phyloP scores from a whole-genome alignment of 768 basidiomycete genomes.

The Mycena polygramma region DNA sequence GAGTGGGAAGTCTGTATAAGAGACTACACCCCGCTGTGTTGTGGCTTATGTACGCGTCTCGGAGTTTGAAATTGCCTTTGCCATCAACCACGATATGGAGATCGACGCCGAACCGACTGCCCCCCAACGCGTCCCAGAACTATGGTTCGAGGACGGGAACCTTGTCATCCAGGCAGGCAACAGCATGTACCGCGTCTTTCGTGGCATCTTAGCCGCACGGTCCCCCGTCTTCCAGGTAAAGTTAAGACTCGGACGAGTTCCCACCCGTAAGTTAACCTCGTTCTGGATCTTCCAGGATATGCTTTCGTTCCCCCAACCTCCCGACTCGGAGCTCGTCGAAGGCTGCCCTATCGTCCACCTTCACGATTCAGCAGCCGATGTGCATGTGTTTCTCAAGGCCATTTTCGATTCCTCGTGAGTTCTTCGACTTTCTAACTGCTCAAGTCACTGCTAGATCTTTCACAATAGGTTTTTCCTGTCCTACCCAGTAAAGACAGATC shows the following conservation, averaged over 20 bases:
- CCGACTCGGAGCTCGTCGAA: constrained; percentile 7
- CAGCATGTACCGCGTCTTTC: constrained; percentile 3
- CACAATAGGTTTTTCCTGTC: constrained; percentile 8
- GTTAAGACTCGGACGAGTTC: no score
- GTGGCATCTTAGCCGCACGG: background rate
- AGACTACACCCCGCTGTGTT: no score
- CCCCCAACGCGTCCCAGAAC: background rate
- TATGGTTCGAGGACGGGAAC: constrained; percentile 7
- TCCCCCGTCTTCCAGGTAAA: constrained; percentile 10
- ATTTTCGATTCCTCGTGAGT: constrained; percentile 2
- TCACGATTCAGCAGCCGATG: background rate
- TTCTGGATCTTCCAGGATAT: constrained; percentile 3
- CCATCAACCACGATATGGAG: background rate
- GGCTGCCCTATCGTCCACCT: constrained; percentile 8
- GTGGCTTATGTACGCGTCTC: constrained; percentile 5
- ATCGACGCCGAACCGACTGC: background rate
- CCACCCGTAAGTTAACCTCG: no score
- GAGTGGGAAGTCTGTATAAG: no score
- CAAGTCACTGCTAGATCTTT: background rate
- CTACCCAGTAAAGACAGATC: background rate
- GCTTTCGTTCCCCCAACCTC: constrained; percentile 5
- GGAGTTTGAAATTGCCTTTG: constrained; percentile 9
- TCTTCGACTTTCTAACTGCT: background rate
- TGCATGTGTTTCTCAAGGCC: background rate
- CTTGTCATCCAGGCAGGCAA: constrained; percentile 5